These are phyloP conservation scores for Nothomitra cinnamomea DNA, from an alignment of 2,329 filamentous ascomycete species.

Conservation along the genomic window DNA sequence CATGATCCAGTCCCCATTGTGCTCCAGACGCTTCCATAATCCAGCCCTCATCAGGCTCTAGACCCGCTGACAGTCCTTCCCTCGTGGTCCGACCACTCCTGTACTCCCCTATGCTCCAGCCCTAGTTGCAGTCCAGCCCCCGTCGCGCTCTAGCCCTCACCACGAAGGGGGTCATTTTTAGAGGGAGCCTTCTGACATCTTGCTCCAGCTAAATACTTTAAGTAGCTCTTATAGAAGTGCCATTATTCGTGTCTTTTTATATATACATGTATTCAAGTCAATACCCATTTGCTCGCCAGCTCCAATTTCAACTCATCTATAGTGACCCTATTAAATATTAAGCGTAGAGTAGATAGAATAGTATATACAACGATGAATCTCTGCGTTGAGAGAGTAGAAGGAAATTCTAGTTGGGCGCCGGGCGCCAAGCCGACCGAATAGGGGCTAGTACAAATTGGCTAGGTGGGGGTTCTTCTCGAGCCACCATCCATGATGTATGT, in stretches of 20 bases:
- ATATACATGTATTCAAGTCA: conserved; percentile 2
- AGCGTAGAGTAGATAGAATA: too few relatives aligned
- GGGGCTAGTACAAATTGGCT: too few relatives aligned
- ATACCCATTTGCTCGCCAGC: not conserved
- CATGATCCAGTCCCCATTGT: not conserved
- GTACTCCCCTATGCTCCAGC: not conserved
- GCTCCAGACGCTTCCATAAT: not conserved
- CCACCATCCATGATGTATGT: too few relatives aligned
- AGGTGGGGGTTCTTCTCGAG: too few relatives aligned
- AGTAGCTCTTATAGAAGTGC: conserved; percentile 1
- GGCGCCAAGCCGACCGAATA: too few relatives aligned
- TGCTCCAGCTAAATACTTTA: not conserved
- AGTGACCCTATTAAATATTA: not conserved
- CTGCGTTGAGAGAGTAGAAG: too few relatives aligned
- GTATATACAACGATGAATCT: too few relatives aligned
- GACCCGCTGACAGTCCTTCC: too few relatives aligned
- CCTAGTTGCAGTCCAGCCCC: not conserved
- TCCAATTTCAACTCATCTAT: conserved; percentile 1
- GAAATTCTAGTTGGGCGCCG: too few relatives aligned
- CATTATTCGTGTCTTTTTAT: conserved; percentile 1
- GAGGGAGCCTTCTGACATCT: conserved; percentile 1
- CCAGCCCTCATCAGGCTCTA: not conserved
- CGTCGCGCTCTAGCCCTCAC: too few relatives aligned
- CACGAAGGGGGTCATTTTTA: too few relatives aligned
- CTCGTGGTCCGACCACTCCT: too few relatives aligned